These are phyloP conservation scores for Lupinus albus DNA, from an alignment of 306 rosid species.

Conservation along the genomic window DNA sequence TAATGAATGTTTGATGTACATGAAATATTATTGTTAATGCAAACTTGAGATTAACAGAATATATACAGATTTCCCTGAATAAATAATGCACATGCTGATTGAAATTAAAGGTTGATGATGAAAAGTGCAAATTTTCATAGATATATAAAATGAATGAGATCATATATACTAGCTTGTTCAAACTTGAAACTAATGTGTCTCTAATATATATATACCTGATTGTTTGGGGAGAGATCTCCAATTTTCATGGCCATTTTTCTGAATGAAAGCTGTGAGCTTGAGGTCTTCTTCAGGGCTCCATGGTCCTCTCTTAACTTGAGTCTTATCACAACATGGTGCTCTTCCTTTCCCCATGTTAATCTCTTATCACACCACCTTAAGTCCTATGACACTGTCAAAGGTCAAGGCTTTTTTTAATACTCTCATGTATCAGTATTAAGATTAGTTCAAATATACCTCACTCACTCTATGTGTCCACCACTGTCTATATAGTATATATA, in stretches of 20 bases:
- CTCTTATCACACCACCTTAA: constrained; percentile 1
- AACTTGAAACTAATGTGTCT: neutral
- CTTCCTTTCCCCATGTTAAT: constrained; percentile 90
- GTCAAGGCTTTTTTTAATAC: neutral
- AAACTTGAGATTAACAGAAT: neutral
- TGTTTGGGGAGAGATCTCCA: constrained; percentile 96
- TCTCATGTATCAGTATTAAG: constrained; percentile 21
- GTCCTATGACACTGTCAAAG: neutral
- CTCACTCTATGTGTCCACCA: constrained; percentile 20
- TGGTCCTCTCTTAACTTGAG: constrained; percentile 90
- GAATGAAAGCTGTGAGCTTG: constrained; percentile 81
- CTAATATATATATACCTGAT: constrained; percentile 55
- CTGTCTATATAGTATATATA: constrained; percentile 25
- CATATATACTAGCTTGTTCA: neutral
- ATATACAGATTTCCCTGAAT: neutral
- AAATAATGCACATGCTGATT: constrained; percentile 29
- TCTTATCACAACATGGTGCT: constrained; percentile 92
- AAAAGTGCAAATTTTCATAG: constrained; percentile 6
- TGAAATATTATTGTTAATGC: neutral
- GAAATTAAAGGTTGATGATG: neutral
- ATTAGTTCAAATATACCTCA: constrained; percentile 17
- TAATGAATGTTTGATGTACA: too few relatives aligned
- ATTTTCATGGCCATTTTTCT: constrained; percentile 88
- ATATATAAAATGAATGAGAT: constrained; percentile 22
- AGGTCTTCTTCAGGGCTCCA: constrained; percentile 92